Evolutionary conservation across 352 stramenopile species (phyloP).

Genomic region (Globisporangium mamillatum): DNA sequence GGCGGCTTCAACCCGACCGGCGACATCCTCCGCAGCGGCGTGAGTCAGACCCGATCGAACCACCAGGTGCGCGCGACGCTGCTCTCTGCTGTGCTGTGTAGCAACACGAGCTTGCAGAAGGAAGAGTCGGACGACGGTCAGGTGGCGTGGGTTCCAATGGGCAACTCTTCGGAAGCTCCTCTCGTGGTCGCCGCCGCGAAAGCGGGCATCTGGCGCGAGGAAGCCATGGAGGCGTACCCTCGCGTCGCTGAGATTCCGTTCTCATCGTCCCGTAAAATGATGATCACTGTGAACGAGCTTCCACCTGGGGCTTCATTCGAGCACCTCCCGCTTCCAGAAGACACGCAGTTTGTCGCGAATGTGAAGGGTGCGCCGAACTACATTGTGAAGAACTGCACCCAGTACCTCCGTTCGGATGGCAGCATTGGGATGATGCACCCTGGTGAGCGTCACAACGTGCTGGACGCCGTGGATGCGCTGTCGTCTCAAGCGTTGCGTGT

Average conservation of each 20-base stretch:
- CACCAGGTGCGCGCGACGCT: conserved; percentile 43
- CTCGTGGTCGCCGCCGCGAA: conserved; percentile 65
- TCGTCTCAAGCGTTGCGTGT: conserved; percentile 79
- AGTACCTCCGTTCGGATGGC: conserved; percentile 45
- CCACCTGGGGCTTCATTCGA: conserved; percentile 32
- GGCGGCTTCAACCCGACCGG: conserved; percentile 47
- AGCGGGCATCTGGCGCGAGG: conserved; percentile 51
- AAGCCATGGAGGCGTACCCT: conserved; percentile 45
- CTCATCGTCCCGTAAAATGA: conserved; percentile 92
- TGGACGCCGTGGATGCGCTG: conserved; percentile 53
- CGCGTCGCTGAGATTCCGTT: conserved; percentile 90
- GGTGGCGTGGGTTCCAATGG: conserved; percentile 51
- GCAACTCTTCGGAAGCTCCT: conserved; percentile 67
- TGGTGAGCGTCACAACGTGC: conserved; percentile 31
- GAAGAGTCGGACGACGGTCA: conserved; percentile 40
- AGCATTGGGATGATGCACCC: conserved; percentile 35
- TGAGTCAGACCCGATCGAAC: conserved; percentile 44
- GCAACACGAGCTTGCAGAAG: conserved; percentile 64
- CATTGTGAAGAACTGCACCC: conserved; percentile 54
- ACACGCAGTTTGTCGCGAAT: conserved; percentile 46
- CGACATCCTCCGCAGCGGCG: conserved; percentile 44
- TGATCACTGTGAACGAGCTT: conserved; percentile 79
- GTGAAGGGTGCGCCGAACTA: conserved; percentile 74
- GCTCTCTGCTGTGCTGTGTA: conserved; percentile 59
- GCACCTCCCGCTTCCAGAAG: conserved; percentile 33